These are phyloP conservation scores for Fagopyrum tataricum DNA, from an alignment of 148 eudicot genomes.

Conservation along the genomic window DNA sequence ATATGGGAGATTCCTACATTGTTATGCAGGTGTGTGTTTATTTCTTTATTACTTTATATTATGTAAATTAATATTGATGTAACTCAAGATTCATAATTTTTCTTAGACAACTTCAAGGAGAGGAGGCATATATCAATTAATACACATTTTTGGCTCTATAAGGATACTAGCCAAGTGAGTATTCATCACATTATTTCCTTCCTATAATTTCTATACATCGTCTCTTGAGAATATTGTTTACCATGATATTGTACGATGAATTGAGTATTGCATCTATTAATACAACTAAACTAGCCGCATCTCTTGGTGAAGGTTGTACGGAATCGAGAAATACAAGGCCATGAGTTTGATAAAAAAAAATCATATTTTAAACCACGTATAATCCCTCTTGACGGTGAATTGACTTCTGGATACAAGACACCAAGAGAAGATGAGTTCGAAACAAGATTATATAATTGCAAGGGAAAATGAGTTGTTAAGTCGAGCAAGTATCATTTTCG, in stretches of 20 bases:
- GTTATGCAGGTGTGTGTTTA: constrained; percentile 11
- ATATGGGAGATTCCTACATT: constrained; percentile 51
- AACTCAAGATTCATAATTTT: too few relatives aligned
- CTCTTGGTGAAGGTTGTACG: constrained; percentile 93
- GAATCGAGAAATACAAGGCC: constrained; percentile 89
- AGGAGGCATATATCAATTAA: constrained; percentile 88
- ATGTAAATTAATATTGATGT: too few relatives aligned
- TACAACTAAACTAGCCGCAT: constrained; percentile 85
- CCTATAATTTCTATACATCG: not conserved
- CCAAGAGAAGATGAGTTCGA: constrained; percentile 90
- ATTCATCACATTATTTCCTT: constrained; percentile 5
- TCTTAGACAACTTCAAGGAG: constrained; percentile 72
- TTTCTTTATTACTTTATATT: too few relatives aligned
- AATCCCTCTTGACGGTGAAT: constrained; percentile 92
- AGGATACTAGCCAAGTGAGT: constrained; percentile 94
- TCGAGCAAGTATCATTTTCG: constrained; percentile 97
- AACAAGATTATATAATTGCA: constrained; percentile 77
- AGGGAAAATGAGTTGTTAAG: constrained; percentile 83
- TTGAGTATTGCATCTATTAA: constrained; percentile 95
- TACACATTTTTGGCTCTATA: constrained; percentile 98
- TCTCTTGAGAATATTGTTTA: not conserved
- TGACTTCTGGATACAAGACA: constrained; percentile 88
- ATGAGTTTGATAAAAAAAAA: constrained; percentile 88
- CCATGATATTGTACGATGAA: constrained; percentile 57
- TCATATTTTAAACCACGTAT: constrained; percentile 94